phyloP scores from a whole-genome alignment of 2,329 filamentous ascomycete species.

The Epichloe scottii region DNA sequence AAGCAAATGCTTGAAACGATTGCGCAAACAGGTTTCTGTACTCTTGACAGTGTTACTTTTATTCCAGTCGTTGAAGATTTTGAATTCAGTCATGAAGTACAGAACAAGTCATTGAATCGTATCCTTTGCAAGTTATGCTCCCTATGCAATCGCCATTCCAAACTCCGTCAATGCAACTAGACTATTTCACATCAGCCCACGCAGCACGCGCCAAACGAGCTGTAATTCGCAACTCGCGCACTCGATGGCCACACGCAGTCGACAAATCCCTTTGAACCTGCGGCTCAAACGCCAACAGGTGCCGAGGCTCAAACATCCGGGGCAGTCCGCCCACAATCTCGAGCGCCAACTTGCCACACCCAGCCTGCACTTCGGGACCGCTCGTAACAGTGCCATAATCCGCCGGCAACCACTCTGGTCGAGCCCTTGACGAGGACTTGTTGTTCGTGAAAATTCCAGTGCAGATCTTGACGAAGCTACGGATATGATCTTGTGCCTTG shows the following conservation, averaged over 20 bases:
- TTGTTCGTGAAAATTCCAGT: conserved; percentile 25
- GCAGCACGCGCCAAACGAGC: conserved; percentile 35
- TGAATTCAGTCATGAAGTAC: not conserved
- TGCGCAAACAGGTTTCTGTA: not conserved
- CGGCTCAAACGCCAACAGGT: conserved; percentile 31
- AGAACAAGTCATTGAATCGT: not conserved
- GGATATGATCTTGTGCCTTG: conserved; percentile 34
- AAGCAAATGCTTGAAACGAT: not conserved
- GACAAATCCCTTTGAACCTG: conserved; percentile 35
- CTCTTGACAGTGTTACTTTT: not conserved
- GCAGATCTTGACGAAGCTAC: conserved; percentile 34
- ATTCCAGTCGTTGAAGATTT: too few species aligned
- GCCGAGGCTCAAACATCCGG: conserved; percentile 32
- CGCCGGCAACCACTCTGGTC: conserved; percentile 19
- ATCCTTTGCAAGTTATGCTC: not conserved
- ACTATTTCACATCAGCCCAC: conserved; percentile 30
- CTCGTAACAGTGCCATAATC: conserved; percentile 10
- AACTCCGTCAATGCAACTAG: conserved; percentile 2
- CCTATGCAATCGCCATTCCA: not conserved
- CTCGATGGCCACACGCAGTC: conserved; percentile 38
- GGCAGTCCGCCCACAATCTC: conserved; percentile 36
- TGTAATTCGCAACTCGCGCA: conserved; percentile 37
- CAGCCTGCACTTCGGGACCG: conserved; percentile 14
- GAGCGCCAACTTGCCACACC: conserved; percentile 34
- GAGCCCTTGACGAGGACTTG: conserved; percentile 13